A percentile compares a stretch with the other conserved stretches of the same genome.
Conservation (phyloP, 2,329 filamentous ascomycete species). For the Calonectria fujianensis region DNA sequence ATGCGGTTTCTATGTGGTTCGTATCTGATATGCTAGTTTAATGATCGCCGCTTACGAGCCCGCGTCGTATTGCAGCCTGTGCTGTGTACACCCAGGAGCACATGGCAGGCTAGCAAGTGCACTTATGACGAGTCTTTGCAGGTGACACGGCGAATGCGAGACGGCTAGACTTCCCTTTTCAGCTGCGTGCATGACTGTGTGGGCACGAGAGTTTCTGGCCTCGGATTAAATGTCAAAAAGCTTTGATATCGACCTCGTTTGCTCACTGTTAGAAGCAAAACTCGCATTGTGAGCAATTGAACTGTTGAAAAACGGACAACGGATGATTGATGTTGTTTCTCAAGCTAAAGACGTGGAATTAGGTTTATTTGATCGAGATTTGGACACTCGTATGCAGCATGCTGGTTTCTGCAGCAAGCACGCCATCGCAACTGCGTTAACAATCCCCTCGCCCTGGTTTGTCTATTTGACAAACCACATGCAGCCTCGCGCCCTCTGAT, state of each 20-base stretch:
- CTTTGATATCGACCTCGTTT: background rate
- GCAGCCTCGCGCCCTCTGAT: slow-evolving; percentile 22
- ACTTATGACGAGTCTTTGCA: background rate
- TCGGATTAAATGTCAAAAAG: background rate
- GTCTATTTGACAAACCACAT: slow-evolving; percentile 29
- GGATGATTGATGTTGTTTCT: too few species aligned
- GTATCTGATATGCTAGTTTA: too few species aligned
- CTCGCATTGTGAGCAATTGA: background rate
- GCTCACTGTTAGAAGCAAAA: background rate
- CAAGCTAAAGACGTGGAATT: background rate
- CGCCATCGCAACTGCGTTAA: background rate
- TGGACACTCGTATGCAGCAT: background rate
- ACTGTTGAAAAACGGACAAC: background rate
- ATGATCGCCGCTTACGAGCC: background rate
- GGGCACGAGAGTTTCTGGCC: slow-evolving; percentile 2
- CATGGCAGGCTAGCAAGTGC: background rate
- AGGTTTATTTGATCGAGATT: background rate
- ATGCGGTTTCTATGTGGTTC: background rate
- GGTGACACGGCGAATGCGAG: background rate
- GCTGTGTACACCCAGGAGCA: background rate
- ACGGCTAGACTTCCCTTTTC: background rate
- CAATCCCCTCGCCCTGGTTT: slow-evolving; percentile 2
- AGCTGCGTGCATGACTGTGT: slow-evolving; percentile 5
- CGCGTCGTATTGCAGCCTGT: background rate
- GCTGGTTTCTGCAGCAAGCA: background rate